Evolutionary conservation across 2,329 filamentous ascomycete species (phyloP).

Genomic region (Alternaria brassicae): DNA sequence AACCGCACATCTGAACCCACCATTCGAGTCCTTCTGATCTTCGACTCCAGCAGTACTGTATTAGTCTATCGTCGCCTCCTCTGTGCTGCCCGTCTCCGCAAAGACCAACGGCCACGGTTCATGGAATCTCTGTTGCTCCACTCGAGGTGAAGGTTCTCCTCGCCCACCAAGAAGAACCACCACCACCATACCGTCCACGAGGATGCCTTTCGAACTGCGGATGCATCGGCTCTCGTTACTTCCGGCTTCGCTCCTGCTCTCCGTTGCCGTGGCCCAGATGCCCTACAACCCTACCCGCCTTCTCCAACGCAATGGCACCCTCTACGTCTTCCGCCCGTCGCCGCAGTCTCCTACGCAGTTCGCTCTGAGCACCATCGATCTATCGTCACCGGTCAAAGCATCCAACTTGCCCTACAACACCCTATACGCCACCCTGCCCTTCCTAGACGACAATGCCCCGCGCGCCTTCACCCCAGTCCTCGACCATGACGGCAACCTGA

Average conservation of each 20-base stretch:
- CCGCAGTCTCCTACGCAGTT: slow-evolving; percentile 55
- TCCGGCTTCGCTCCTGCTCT: neutral
- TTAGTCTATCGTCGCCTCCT: slow-evolving; percentile 9
- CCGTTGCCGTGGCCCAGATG: slow-evolving; percentile 53
- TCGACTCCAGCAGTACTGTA: slow-evolving; percentile 6
- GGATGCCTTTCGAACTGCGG: slow-evolving; percentile 3
- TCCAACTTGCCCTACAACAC: slow-evolving; percentile 55
- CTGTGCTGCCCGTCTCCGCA: neutral
- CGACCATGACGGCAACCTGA: slow-evolving; percentile 71
- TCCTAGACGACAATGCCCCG: slow-evolving; percentile 60
- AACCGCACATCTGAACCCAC: slow-evolving; percentile 42
- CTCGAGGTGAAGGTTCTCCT: slow-evolving; percentile 35
- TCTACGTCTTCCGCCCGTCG: slow-evolving; percentile 73
- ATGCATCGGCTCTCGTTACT: slow-evolving; percentile 1
- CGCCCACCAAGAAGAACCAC: slow-evolving; percentile 6
- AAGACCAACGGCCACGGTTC: slow-evolving; percentile 15
- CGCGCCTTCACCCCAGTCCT: slow-evolving; percentile 73
- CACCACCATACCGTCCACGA: no score
- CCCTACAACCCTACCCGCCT: slow-evolving; percentile 82
- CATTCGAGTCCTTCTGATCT: slow-evolving; percentile 15
- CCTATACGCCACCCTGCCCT: slow-evolving; percentile 67
- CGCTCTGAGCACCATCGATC: slow-evolving; percentile 69
- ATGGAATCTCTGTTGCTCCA: slow-evolving; percentile 25
- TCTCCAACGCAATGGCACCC: slow-evolving; percentile 64
- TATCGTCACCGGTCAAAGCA: slow-evolving; percentile 64